Evolutionary conservation across 495 filamentous ascomycete genomes (phyloP), one percentile per base, ranked within the genome.

Genomic region (Penicillium paxilli): DNA sequence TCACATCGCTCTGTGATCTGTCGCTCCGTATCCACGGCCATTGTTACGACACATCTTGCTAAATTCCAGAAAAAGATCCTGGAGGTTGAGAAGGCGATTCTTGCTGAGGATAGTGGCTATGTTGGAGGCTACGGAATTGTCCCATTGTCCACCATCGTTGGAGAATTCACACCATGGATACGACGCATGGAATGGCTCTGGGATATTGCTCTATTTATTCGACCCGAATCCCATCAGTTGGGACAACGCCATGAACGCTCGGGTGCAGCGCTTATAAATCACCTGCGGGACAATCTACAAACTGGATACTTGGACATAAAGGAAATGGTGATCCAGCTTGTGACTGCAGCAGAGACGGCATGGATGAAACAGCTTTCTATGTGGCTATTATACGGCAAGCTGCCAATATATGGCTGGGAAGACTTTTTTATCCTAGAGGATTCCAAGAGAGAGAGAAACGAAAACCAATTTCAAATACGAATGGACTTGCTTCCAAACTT

Each of bases 61-160:
- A 74, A 79, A 22, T 97, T 97, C 60, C 91, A 94, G 60, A 79
- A 80, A 26, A 91, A 88, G 65, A 86, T 98, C 7, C 72, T 96
- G 1, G 83, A 89, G 30, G 91, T 97, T 2, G 94, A 98, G 70
- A 80, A 79, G 47, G 78, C 77, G 7, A 87, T 98, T 35, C 74
- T 97, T 46, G 73, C 78, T 21, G 82, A 83, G 61, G 89, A 95
- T 68, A 77, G 81, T 30, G 80, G 72, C 17, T 81, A 88, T 58
- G 91, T 96, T 3, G 93, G 92, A 35, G 92, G 88, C 3, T 96
- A 96, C 60, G 85, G 92, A 44, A 94, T 96, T 55, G 94, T 97
- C 14, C 92, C 94, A 1, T 71, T 98, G 35, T 92, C 94, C 10
- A 87, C 84, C 5, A 78, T 98, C 8, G 86, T 96, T 5, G 80